Percentiles rank a stretch among this genome's conserved stretches.
Conservation (phyloP, 2,329 filamentous ascomycete species). For the Phymatotrichopsis omnivora region DNA sequence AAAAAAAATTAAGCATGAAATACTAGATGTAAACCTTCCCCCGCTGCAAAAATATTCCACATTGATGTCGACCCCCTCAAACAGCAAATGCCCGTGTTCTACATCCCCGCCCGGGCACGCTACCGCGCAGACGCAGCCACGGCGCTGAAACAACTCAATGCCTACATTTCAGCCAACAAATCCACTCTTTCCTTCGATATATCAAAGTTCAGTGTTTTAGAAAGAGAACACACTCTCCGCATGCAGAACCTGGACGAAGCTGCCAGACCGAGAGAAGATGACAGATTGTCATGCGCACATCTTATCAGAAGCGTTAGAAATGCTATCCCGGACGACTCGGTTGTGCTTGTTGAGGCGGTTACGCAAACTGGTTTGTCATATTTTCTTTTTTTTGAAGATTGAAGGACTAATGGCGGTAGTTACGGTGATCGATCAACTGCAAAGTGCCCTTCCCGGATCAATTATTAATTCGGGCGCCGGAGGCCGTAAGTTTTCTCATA, state of each 20-base stretch:
- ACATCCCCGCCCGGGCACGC: constrained; percentile 44
- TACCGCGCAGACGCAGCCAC: constrained; percentile 45
- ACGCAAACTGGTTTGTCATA: constrained; percentile 52
- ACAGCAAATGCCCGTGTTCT: constrained; percentile 50
- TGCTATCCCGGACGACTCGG: constrained; percentile 52
- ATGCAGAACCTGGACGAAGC: constrained; percentile 45
- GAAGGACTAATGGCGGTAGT: constrained; percentile 6
- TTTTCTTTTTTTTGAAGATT: neutral
- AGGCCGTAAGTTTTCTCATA: constrained; percentile 32
- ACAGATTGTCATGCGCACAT: constrained; percentile 51
- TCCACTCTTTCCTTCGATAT: neutral
- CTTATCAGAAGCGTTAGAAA: constrained; percentile 45
- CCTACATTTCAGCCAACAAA: constrained; percentile 5
- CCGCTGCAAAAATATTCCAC: constrained; percentile 50
- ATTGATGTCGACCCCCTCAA: constrained; percentile 59
- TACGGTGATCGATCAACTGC: constrained; percentile 59
- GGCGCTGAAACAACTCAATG: constrained; percentile 34
- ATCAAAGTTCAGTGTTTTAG: constrained; percentile 13
- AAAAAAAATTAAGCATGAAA: neutral
- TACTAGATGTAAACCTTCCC: constrained; percentile 44
- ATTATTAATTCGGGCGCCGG: constrained; percentile 48
- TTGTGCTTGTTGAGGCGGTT: constrained; percentile 69
- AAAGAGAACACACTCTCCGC: constrained; percentile 14
- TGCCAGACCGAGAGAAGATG: constrained; percentile 50
- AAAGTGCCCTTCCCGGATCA: constrained; percentile 46